Conservation (phyloP, 108 stramenopile genomes). For the Nitzschia inconspicua region DNA sequence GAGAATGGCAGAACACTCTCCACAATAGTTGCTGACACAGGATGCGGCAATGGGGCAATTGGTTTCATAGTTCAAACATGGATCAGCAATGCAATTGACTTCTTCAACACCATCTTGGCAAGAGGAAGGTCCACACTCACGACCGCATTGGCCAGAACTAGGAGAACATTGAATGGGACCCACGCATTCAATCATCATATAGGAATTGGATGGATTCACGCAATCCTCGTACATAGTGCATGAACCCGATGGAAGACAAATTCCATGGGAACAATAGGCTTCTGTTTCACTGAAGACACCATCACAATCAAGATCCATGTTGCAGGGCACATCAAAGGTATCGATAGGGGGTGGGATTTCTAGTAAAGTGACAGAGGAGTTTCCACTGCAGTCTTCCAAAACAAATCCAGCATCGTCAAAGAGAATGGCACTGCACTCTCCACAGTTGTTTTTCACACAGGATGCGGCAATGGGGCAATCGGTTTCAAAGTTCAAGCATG, state of each 20-base stretch:
- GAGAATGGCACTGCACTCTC: conserved; percentile 10
- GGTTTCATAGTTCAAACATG: neutral
- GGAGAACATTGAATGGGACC: conserved; percentile 12
- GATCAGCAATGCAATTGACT: conserved; percentile 6
- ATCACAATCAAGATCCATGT: neutral
- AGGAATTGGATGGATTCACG: conserved; percentile 18
- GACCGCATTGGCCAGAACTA: neutral
- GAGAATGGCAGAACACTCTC: conserved; percentile 13
- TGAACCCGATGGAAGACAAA: neutral
- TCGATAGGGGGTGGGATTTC: too few species aligned
- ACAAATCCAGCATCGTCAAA: conserved; percentile 19
- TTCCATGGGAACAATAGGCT: neutral
- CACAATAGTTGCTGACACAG: conserved; percentile 12
- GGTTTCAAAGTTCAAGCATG: neutral
- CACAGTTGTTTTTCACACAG: conserved; percentile 18
- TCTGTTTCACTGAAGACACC: neutral
- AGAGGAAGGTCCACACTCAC: conserved; percentile 2
- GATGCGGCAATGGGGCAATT: neutral
- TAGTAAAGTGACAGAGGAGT: too few species aligned
- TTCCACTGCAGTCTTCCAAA: neutral
- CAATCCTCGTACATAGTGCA: conserved; percentile 8
- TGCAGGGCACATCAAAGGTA: neutral
- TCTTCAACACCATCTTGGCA: conserved; percentile 1
- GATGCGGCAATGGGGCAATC: neutral
- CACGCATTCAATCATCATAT: conserved; percentile 19